These are phyloP conservation scores for Lentinula novae-zelandiae DNA, from an alignment of 1,284 basidiomycete species.

Conservation along the genomic window DNA sequence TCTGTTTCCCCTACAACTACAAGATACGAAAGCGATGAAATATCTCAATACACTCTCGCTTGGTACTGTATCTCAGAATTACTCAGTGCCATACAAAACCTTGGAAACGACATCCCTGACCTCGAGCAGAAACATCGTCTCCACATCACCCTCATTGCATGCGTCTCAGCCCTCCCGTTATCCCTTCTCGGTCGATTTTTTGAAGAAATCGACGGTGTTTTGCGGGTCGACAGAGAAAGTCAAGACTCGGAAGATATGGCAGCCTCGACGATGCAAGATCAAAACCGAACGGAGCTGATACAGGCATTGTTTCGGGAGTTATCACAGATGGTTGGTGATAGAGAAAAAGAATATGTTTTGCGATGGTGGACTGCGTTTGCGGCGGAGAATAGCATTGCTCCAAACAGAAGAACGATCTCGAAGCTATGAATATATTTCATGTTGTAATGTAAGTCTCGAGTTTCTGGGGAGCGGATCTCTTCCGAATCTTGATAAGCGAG, in stretches of 20 bases:
- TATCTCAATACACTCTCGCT: conserved; percentile 35
- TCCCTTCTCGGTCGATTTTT: conserved; percentile 50
- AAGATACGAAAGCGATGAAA: conserved; percentile 12
- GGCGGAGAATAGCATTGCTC: background rate
- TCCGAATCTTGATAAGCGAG: no score
- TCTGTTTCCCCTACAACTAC: background rate
- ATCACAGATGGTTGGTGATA: conserved; percentile 57
- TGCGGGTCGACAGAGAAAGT: conserved; percentile 18
- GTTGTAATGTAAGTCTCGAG: no score
- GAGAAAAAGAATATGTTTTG: conserved; percentile 60
- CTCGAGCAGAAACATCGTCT: conserved; percentile 38
- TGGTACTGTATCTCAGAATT: conserved; percentile 61
- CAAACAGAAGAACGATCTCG: background rate
- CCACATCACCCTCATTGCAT: conserved; percentile 55
- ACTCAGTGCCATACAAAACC: conserved; percentile 35
- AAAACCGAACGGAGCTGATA: conserved; percentile 42
- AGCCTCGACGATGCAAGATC: background rate
- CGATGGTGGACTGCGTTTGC: conserved; percentile 53
- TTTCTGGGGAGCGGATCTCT: no score
- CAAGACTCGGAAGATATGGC: background rate
- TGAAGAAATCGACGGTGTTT: conserved; percentile 37
- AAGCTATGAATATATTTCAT: background rate
- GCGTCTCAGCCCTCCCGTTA: conserved; percentile 53
- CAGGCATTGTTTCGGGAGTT: conserved; percentile 57
- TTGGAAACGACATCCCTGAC: conserved; percentile 12